A percentile compares a stretch with the other conserved stretches of the same genome.
Evolutionary conservation across 768 basidiomycete species (phyloP).

Genomic region (Brasilioporus rufonigricans): DNA sequence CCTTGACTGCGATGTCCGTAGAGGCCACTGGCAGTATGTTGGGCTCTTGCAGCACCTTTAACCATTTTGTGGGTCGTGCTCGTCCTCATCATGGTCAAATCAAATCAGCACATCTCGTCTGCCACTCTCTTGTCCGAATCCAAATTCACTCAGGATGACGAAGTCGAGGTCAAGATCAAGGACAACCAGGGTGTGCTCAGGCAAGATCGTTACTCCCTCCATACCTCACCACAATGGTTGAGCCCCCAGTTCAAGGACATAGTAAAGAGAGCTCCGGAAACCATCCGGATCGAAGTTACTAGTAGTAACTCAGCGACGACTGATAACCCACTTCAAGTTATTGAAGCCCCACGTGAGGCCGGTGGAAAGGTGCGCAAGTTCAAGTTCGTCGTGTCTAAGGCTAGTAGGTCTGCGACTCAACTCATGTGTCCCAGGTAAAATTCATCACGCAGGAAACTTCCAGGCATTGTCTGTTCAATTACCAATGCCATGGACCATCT

Average conservation of each 20-base stretch:
- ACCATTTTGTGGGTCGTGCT: conserved; percentile 70
- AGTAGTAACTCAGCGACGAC: conserved; percentile 90
- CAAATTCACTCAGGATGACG: conserved; percentile 61
- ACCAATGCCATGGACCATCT: conserved; percentile 89
- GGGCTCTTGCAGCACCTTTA: conserved; percentile 69
- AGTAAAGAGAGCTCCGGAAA: conserved; percentile 61
- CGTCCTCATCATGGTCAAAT: conserved; percentile 88
- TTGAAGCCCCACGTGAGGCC: conserved; percentile 74
- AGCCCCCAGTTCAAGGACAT: conserved; percentile 84
- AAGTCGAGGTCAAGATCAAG: conserved; percentile 70
- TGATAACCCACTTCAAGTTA: conserved; percentile 84
- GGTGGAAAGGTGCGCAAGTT: no score
- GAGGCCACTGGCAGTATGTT: conserved; percentile 83
- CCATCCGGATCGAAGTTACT: conserved; percentile 72
- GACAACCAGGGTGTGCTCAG: conserved; percentile 72
- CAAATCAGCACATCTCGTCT: conserved; percentile 68
- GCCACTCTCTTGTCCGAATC: conserved; percentile 67
- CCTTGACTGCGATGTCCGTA: conserved; percentile 78
- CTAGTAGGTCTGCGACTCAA: no score
- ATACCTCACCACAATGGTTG: conserved; percentile 80
- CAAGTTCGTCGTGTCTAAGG: no score
- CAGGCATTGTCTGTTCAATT: conserved; percentile 83
- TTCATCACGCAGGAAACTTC: conserved; percentile 89
- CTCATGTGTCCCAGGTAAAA: conserved; percentile 35
- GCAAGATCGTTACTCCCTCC: conserved; percentile 69